phyloP scores from a whole-genome alignment of 495 filamentous ascomycete species.

The Penicillium nucicola region DNA sequence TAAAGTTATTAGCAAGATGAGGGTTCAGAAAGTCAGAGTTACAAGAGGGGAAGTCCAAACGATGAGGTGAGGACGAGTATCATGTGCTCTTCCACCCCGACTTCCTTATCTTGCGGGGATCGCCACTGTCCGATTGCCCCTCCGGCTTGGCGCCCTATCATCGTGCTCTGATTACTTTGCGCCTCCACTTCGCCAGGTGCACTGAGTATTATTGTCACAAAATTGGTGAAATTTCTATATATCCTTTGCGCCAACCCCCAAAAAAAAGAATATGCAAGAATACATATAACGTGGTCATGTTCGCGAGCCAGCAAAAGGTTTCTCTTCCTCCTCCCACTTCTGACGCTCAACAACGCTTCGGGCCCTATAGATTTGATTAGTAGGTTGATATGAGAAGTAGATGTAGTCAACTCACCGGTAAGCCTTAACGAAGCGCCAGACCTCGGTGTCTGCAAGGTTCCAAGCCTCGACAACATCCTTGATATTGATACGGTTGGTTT shows the following conservation, averaged over 20 bases:
- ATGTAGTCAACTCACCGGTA: slow-evolving; percentile 38
- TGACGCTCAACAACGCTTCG: slow-evolving; percentile 43
- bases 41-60: slow-evolving; percentile 14
- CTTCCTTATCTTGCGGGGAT: slow-evolving; percentile 35
- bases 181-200: no score
- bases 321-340: slow-evolving; percentile 47
- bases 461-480: slow-evolving; percentile 76
- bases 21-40: not conserved
- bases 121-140: slow-evolving; percentile 38
- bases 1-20: slow-evolving; percentile 11
- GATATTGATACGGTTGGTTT: slow-evolving; percentile 35
- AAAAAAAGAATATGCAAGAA: slow-evolving; percentile 11
- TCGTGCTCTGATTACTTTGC: no score
- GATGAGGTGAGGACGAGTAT: slow-evolving; percentile 1
- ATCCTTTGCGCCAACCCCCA: slow-evolving; percentile 12
- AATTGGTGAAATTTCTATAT: slow-evolving; percentile 1
- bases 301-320: slow-evolving; percentile 35
- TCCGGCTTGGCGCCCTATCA: no score
- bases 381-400: not conserved
- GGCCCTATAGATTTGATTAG: slow-evolving; percentile 29
- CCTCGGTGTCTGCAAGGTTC: slow-evolving; percentile 91
- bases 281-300: slow-evolving; percentile 16
- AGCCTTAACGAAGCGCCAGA: slow-evolving; percentile 85
- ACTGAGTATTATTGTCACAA: no score
- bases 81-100: slow-evolving; percentile 11